phyloP scores from a whole-genome alignment of 106 monocot genomes.

The Narthecium ossifragum region DNA sequence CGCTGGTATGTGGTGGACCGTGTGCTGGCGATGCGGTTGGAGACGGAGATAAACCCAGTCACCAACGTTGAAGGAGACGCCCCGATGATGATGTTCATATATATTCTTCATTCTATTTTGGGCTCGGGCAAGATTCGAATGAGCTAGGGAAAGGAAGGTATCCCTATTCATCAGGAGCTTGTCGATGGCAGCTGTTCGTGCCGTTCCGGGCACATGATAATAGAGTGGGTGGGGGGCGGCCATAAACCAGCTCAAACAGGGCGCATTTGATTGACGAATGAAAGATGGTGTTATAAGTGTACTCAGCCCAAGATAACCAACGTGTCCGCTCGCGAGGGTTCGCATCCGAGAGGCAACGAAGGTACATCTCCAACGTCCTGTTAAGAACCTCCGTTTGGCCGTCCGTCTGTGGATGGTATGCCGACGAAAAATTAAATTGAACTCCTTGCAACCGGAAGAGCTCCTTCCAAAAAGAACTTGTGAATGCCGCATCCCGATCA shows the following conservation, averaged over 20 bases:
- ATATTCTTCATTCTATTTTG: conserved; percentile 1
- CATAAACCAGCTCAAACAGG: not conserved
- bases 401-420: conserved; percentile 15
- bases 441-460: conserved; percentile 2
- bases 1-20: not conserved
- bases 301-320: conserved; percentile 3
- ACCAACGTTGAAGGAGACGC: not conserved
- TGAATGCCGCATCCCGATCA: conserved; percentile 12
- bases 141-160: not conserved
- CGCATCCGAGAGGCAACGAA: not conserved
- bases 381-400: conserved; percentile 12
- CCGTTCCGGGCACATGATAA: not conserved
- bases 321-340: not conserved
- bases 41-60: conserved; percentile 1
- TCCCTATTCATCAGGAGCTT: not conserved
- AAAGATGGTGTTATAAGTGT: conserved; percentile 3
- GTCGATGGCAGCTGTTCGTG: not conserved
- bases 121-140: not conserved
- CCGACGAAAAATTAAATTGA: not conserved
- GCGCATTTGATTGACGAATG: not conserved
- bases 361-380: conserved; percentile 9
- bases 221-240: not conserved
- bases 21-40: not conserved
- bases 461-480: conserved; percentile 16
- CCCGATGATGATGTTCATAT: not conserved